Base-by-base conservation (phyloP, 371 early-diverging fungal species). In the Mycotypha africana region DNA sequence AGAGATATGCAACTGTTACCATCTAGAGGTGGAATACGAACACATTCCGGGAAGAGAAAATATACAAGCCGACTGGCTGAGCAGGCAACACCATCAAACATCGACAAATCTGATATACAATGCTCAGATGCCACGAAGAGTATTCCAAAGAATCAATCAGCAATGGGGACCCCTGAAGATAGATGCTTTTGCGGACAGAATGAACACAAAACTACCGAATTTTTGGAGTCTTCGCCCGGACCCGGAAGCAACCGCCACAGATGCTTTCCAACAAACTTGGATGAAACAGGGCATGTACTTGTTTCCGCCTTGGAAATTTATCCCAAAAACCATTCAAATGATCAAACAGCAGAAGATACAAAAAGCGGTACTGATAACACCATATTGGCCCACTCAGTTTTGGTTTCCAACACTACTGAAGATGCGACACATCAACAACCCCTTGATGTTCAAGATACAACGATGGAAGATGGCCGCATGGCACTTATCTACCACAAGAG, bases 21-120 rank as follows among this genome's bases (percentile, higher is more conserved):
- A 47, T 12, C 36, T 57, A 7, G 12, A 33, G 5, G 40, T 48
- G 22, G 16, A 20, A 14, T 57, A 47, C 21, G 49, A 58, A 48
- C 49, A 58, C 23, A 38, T 58, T 58, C 51, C 58, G 58, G 52
- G 39, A 17, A n/a, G n/a, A n/a, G n/a, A n/a, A n/a, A n/a, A n/a
- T n/a, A n/a, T n/a, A n/a, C n/a, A n/a, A n/a, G n/a, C 28, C 15
- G 10, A 28, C 4, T 25, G 51, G 11, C 58, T 53, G 16, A 42
- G 6, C 22, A 22, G 35, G 23, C n/a, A 42, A 9, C 47, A 47
- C 38, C n/a, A 47, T n/a, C 9, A 31, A n/a, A 35, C 45, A n/a
- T 19, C 20, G 45, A 4, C 3, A 48, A 17, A n/a, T n/a, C n/a
- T n/a, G n/a, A n/a, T n/a, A n/a, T n/a, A n/a, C n/a, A n/a, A n/a